These are phyloP conservation scores for Auricularia auricula-judae DNA, from an alignment of 768 basidiomycete genomes.

Conservation along the genomic window DNA sequence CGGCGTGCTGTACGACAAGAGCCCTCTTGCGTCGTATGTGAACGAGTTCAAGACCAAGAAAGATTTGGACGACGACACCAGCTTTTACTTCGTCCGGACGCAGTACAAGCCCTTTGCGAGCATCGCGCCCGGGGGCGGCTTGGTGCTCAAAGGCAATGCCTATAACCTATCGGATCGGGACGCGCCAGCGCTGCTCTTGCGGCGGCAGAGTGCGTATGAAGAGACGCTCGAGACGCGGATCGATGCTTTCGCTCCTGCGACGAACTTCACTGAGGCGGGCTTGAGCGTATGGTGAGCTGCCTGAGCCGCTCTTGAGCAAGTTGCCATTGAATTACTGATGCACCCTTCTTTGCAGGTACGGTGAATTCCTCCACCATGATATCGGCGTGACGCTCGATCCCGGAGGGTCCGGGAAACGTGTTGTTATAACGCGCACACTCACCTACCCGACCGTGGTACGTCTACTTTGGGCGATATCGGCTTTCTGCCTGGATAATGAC, in stretches of 20 bases:
- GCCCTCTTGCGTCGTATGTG: neutral
- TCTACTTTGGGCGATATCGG: neutral
- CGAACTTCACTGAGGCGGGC: conserved; percentile 27
- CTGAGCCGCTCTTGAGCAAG: neutral
- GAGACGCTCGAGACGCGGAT: conserved; percentile 27
- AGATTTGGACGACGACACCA: neutral
- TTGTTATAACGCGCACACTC: neutral
- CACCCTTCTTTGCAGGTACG: neutral
- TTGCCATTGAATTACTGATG: neutral
- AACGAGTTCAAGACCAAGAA: neutral
- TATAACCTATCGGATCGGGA: conserved; percentile 30
- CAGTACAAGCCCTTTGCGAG: conserved; percentile 29
- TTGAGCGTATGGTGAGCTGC: conserved; percentile 27
- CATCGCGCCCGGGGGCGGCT: conserved; percentile 17
- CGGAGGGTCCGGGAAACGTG: neutral
- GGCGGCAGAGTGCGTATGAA: conserved; percentile 27
- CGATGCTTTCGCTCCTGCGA: conserved; percentile 18
- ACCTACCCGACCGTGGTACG: neutral
- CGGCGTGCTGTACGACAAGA: neutral
- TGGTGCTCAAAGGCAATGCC: conserved; percentile 24
- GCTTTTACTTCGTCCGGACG: conserved; percentile 28
- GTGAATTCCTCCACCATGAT: neutral
- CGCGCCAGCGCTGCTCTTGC: conserved; percentile 24
- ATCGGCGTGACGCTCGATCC: neutral
- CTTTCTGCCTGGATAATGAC: neutral